phyloP scores from a whole-genome alignment of 148 eudicot genomes.

The Chenopodium album region DNA sequence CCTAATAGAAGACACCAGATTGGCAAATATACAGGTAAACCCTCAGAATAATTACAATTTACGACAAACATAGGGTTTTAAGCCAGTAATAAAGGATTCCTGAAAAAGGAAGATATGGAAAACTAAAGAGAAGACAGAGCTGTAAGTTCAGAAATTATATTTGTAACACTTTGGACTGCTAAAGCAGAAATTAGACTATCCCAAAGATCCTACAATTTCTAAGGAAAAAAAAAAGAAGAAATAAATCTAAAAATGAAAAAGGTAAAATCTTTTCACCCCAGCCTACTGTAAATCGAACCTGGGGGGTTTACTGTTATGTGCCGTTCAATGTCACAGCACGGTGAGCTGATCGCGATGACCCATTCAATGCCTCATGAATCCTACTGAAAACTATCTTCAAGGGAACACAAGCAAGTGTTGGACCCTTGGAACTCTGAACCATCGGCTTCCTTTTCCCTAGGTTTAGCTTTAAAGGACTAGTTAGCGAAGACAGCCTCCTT shows the following conservation, averaged over 20 bases:
- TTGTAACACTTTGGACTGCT: slow-evolving; percentile 20
- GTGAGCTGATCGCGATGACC: slow-evolving; percentile 35
- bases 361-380: slow-evolving; percentile 61
- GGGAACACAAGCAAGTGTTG: slow-evolving; percentile 76
- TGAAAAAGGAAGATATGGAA: not conserved
- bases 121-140: not conserved
- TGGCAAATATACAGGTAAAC: not conserved
- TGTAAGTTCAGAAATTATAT: not conserved
- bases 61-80: not conserved
- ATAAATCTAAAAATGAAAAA: not conserved
- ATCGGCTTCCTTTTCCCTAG: slow-evolving; percentile 34
- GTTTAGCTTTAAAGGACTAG: slow-evolving; percentile 38
- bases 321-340: slow-evolving; percentile 8
- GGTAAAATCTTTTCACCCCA: slow-evolving; percentile 17
- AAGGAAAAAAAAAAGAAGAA: slow-evolving; percentile 9
- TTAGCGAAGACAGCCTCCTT: slow-evolving; percentile 68
- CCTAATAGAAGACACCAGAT: not conserved
- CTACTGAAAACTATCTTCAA: slow-evolving; percentile 71
- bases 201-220: slow-evolving; percentile 27
- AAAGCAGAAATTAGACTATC: slow-evolving; percentile 29
- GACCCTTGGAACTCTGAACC: slow-evolving; percentile 48
- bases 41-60: not conserved
- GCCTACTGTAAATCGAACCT: slow-evolving; percentile 16
- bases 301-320: slow-evolving; percentile 23
- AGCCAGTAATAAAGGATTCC: not conserved